These are phyloP conservation scores for Terana coerulea DNA, from an alignment of 768 basidiomycete species.

Conservation along the genomic window DNA sequence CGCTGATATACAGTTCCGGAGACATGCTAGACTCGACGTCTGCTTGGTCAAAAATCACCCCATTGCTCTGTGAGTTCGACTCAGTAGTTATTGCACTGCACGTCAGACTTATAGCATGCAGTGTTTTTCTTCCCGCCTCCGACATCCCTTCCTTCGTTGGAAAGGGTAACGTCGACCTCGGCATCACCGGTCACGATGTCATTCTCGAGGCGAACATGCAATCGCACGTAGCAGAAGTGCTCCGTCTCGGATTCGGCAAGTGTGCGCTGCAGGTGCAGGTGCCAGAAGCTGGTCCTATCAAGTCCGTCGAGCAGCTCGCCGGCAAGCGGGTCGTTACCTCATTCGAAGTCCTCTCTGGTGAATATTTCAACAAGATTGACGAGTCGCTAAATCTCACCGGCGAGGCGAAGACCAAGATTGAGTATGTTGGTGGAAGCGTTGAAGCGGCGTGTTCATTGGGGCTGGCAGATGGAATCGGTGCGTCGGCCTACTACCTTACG, in stretches of 20 bases:
- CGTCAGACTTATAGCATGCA: conserved; percentile 26
- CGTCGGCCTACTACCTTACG: conserved; percentile 23
- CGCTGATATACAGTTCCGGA: conserved; percentile 92
- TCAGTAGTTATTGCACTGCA: not conserved
- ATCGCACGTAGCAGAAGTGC: conserved; percentile 67
- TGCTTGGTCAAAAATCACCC: conserved; percentile 91
- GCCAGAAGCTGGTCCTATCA: conserved; percentile 68
- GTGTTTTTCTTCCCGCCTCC: conserved; percentile 93
- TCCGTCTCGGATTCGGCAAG: conserved; percentile 89
- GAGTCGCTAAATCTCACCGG: conserved; percentile 45
- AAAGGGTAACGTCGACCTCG: conserved; percentile 93
- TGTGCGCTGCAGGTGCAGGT: conserved; percentile 90
- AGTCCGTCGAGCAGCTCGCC: conserved; percentile 72
- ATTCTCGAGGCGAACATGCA: conserved; percentile 89
- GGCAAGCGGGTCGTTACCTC: conserved; percentile 94
- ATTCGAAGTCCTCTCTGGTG: conserved; percentile 82
- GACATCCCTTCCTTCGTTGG: conserved; percentile 99
- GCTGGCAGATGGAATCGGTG: conserved; percentile 94
- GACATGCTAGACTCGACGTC: conserved; percentile 85
- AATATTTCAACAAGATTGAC: conserved; percentile 74
- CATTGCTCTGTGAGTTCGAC: conserved; percentile 78
- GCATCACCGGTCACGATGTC: conserved; percentile 98
- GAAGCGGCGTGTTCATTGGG: conserved; percentile 97
- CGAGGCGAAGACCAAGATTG: conserved; percentile 70
- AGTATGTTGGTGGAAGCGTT: conserved; percentile 96